Evolutionary conservation across 1,284 basidiomycete genomes (phyloP).

Genomic region (Naganishia cerealis): DNA sequence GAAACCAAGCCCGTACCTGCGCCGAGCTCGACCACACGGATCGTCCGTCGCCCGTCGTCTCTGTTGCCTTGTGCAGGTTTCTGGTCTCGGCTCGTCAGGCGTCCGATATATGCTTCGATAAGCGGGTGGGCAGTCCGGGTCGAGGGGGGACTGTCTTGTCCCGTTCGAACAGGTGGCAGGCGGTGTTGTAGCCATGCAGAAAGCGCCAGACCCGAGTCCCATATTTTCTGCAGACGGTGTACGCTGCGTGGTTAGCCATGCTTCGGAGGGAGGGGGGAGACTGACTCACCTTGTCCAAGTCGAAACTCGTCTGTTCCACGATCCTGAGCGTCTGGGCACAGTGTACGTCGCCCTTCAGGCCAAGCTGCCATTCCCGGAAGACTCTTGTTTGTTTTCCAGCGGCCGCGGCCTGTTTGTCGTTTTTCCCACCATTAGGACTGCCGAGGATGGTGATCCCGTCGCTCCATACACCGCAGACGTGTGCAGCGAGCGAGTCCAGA

Average conservation of each 20-base stretch:
- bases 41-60: background rate
- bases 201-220: conserved; percentile 82
- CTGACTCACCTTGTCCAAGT: conserved; percentile 75
- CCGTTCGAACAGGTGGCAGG: background rate
- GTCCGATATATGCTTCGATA: background rate
- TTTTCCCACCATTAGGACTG: conserved; percentile 27
- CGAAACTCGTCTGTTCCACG: conserved; percentile 77
- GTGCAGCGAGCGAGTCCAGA: conserved; percentile 23
- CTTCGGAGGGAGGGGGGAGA: background rate
- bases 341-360: conserved; percentile 55
- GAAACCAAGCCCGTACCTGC: conserved; percentile 79
- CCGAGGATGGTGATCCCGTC: conserved; percentile 45
- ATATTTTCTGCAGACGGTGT: conserved; percentile 70
- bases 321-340: conserved; percentile 57
- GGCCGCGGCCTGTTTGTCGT: conserved; percentile 22
- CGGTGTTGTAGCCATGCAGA: conserved; percentile 68
- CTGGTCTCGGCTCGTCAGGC: background rate
- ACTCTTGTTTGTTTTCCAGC: conserved; percentile 19
- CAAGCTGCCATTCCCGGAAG: conserved; percentile 17
- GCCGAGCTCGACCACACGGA: conserved; percentile 56
- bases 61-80: background rate
- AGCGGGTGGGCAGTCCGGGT: background rate
- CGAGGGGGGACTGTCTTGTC: background rate
- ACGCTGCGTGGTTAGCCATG: background rate
- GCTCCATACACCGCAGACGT: conserved; percentile 46